phyloP scores from a whole-genome alignment of 1,284 basidiomycete genomes.

The Stereum hirsutum region DNA sequence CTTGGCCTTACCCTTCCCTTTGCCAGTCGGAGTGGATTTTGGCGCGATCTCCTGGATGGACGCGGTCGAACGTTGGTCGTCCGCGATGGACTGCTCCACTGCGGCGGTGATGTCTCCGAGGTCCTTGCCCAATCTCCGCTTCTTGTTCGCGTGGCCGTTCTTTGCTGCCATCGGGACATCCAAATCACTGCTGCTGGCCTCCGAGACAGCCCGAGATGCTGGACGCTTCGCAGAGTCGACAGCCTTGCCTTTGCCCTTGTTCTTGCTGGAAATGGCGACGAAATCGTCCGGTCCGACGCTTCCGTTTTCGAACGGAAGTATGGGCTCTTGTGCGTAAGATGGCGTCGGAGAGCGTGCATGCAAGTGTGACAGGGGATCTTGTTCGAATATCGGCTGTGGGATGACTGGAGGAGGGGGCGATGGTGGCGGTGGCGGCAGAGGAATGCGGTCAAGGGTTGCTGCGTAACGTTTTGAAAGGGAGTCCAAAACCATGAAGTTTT shows the following conservation, averaged over 20 bases:
- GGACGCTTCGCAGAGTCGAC: constrained; percentile 33
- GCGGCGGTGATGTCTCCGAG: constrained; percentile 28
- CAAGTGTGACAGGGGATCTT: constrained; percentile 27
- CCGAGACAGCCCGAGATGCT: constrained; percentile 36
- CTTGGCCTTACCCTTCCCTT: constrained; percentile 34
- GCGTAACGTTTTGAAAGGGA: constrained; percentile 58
- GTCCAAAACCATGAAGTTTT: constrained; percentile 51
- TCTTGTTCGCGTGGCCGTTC: constrained; percentile 35
- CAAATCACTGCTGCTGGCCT: constrained; percentile 40
- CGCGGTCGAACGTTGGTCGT: constrained; percentile 19
- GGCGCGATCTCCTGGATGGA: constrained; percentile 9
- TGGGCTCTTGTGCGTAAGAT: no score
- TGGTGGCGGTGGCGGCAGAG: constrained; percentile 43
- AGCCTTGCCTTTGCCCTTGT: constrained; percentile 24
- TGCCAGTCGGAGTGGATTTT: constrained; percentile 12
- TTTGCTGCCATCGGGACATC: constrained; percentile 29
- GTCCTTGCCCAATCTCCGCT: constrained; percentile 34
- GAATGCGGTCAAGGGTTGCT: constrained; percentile 53
- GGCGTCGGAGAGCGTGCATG: constrained; percentile 11
- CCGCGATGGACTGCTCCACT: constrained; percentile 26
- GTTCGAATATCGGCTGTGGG: constrained; percentile 24
- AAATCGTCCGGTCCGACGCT: no score
- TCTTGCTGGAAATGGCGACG: no score
- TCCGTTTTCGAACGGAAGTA: no score
- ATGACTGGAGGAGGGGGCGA: constrained; percentile 17